These are phyloP conservation scores for Neospora caninum DNA, from an alignment of 169 alveolate genomes.

Conservation along the genomic window DNA sequence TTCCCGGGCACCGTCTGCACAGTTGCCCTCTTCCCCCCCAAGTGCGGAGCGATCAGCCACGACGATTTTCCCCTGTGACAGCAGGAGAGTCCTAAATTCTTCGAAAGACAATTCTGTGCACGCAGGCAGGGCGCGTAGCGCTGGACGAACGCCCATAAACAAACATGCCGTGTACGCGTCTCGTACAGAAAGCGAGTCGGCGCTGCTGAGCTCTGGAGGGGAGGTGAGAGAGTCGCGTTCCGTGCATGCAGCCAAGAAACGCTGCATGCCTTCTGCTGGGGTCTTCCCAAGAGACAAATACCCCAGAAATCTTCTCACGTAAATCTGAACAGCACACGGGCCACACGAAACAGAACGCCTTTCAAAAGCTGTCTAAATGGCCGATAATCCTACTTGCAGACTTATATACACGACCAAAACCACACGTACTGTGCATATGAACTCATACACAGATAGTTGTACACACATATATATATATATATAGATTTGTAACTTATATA, in stretches of 20 bases:
- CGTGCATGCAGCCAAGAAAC: background rate
- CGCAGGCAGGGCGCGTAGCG: background rate
- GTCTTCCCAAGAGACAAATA: background rate
- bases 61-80: background rate
- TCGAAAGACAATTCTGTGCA: background rate
- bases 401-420: no score
- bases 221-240: background rate
- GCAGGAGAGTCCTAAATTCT: background rate
- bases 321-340: background rate
- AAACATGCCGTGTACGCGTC: slow-evolving; percentile 4
- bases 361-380: no score
- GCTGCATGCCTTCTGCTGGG: slow-evolving; percentile 7
- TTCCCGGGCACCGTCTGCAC: background rate
- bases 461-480: no score
- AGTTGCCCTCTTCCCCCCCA: background rate
- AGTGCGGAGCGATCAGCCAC: background rate
- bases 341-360: background rate
- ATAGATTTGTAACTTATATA: no score
- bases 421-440: no score
- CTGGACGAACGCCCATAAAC: slow-evolving; percentile 1
- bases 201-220: background rate
- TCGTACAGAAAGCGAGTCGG: background rate
- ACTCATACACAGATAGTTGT: no score
- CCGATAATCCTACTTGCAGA: no score
- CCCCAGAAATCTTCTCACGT: background rate